Percentiles rank a stretch among this genome's conserved stretches.
Conservation (phyloP, 192 early-diverging fungal species). For the Umbelopsis sp. region DNA sequence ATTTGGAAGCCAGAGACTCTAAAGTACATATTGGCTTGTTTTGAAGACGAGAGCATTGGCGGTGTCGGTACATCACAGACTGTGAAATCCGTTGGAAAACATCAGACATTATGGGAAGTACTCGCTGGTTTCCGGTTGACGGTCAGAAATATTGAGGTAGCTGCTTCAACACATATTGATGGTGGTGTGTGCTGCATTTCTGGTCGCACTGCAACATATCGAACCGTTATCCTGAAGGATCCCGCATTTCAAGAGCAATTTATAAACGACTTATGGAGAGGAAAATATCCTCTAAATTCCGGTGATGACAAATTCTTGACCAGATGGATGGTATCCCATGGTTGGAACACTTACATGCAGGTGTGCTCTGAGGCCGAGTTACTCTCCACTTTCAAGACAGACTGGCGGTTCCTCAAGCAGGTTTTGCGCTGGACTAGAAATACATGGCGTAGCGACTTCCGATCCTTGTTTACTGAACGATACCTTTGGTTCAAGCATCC, state of each 20-base stretch:
- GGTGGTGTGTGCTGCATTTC: slow-evolving; percentile 66
- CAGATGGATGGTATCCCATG: slow-evolving; percentile 63
- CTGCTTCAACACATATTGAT: slow-evolving; percentile 63
- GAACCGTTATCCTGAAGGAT: slow-evolving; percentile 59
- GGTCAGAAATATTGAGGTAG: slow-evolving; percentile 66
- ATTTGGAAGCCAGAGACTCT: slow-evolving; percentile 57
- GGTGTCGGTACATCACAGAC: slow-evolving; percentile 60
- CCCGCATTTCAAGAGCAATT: slow-evolving; percentile 60
- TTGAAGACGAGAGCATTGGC: slow-evolving; percentile 58
- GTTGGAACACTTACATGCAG: slow-evolving; percentile 61
- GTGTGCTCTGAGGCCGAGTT: slow-evolving; percentile 62
- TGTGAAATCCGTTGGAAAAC: slow-evolving; percentile 42
- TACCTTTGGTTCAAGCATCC: slow-evolving; percentile 56
- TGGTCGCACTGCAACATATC: slow-evolving; percentile 61
- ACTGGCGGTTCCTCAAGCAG: slow-evolving; percentile 65
- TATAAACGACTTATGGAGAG: slow-evolving; percentile 58
- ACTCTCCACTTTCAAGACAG: slow-evolving; percentile 62
- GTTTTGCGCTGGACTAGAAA: slow-evolving; percentile 63
- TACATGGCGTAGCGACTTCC: slow-evolving; percentile 60
- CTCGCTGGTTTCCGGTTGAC: slow-evolving; percentile 58
- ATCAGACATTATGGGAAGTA: slow-evolving; percentile 62
- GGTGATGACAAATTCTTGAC: slow-evolving; percentile 68
- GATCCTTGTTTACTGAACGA: slow-evolving; percentile 53
- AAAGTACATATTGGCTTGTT: slow-evolving; percentile 57
- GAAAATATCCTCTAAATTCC: slow-evolving; percentile 60